Percentiles rank a stretch among this genome's conserved stretches.
phyloP scores from a whole-genome alignment of 257 asterid genomes.

The Solanum etuberosum region DNA sequence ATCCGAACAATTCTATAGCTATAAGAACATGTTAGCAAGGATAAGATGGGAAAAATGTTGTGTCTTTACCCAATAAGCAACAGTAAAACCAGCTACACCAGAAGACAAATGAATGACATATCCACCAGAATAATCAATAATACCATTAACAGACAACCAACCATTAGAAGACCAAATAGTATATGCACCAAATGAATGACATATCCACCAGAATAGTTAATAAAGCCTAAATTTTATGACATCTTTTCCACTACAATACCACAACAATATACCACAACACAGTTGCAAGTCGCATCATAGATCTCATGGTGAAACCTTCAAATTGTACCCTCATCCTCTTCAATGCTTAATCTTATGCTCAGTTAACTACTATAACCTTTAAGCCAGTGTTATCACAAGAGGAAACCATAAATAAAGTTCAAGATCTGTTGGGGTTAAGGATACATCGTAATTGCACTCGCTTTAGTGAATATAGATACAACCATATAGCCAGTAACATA shows the following conservation, averaged over 20 bases:
- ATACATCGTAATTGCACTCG: too few relatives aligned
- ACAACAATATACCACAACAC: background rate
- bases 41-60: background rate
- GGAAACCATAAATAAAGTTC: too few relatives aligned
- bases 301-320: too few relatives aligned
- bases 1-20: background rate
- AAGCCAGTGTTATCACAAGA: too few relatives aligned
- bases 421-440: too few relatives aligned
- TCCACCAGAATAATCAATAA: constrained; percentile 64
- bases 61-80: constrained; percentile 46
- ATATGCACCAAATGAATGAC: constrained; percentile 28
- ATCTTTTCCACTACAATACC: background rate
- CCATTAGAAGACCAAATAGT: constrained; percentile 45
- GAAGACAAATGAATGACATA: constrained; percentile 56
- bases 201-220: background rate
- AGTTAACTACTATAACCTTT: too few relatives aligned
- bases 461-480: too few relatives aligned
- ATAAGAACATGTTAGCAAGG: background rate
- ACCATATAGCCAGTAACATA: too few relatives aligned
- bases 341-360: too few relatives aligned
- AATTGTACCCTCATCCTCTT: too few relatives aligned
- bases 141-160: constrained; percentile 27
- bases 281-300: background rate
- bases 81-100: constrained; percentile 70
- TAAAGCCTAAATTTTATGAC: background rate